Evolutionary conservation across 257 asterid species (phyloP).

Genomic region (Knoxia roxburghii): DNA sequence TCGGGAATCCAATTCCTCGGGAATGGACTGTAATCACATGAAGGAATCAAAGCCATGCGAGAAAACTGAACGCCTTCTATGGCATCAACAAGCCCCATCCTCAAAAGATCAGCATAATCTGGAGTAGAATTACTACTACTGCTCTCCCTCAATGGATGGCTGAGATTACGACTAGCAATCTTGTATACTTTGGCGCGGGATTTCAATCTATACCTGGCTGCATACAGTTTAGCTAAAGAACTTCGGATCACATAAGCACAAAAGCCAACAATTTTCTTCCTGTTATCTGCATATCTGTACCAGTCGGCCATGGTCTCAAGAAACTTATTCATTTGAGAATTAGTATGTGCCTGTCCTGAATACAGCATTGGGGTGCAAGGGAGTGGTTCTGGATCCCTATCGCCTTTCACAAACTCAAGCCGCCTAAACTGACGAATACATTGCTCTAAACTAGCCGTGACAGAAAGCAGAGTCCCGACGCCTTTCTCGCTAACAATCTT

Average conservation of each 20-base stretch:
- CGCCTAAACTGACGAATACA: conserved; percentile 78
- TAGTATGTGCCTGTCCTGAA: conserved; percentile 96
- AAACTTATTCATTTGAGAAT: conserved; percentile 88
- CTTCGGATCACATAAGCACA: conserved; percentile 93
- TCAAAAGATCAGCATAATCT: conserved; percentile 87
- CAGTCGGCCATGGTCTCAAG: conserved; percentile 96
- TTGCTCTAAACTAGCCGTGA: conserved; percentile 75
- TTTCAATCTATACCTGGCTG: conserved; percentile 88
- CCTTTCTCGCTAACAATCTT: conserved; percentile 83
- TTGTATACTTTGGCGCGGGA: conserved; percentile 93
- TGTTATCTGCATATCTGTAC: conserved; percentile 90
- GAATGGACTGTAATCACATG: conserved; percentile 90
- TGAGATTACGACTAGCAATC: conserved; percentile 78
- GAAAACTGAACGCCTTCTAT: conserved; percentile 93
- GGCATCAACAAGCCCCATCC: conserved; percentile 89
- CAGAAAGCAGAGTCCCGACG: conserved; percentile 86
- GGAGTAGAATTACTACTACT: conserved; percentile 82
- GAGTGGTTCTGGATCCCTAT: conserved; percentile 88
- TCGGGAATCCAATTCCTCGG: conserved; percentile 87
- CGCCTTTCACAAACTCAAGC: conserved; percentile 75
- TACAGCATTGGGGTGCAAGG: conserved; percentile 97
- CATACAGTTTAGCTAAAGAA: conserved; percentile 90
- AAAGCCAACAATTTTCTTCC: conserved; percentile 86
- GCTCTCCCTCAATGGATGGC: conserved; percentile 70
- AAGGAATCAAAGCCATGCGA: conserved; percentile 65